Conservation (phyloP, 768 basidiomycete species). For the Naematelia aurantialba region DNA sequence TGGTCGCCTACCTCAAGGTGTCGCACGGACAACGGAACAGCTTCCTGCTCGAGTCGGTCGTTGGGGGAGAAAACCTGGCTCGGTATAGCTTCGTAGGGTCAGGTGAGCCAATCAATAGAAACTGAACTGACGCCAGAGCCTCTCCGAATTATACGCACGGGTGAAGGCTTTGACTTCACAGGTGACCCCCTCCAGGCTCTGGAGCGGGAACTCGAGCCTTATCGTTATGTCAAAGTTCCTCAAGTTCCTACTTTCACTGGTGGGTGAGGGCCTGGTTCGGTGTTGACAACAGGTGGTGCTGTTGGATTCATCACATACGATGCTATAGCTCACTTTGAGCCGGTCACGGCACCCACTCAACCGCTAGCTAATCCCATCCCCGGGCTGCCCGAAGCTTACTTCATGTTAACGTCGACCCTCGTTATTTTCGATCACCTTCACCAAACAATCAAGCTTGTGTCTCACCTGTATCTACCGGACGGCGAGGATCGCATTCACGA, state of each 20-base stretch:
- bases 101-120: constrained; percentile 58
- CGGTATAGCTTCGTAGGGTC: constrained; percentile 96
- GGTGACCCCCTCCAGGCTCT: constrained; percentile 85
- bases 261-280: constrained; percentile 24
- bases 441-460: constrained; percentile 91
- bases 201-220: constrained; percentile 77
- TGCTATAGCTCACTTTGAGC: constrained; percentile 93
- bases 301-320: constrained; percentile 98
- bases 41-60: constrained; percentile 89
- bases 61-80: constrained; percentile 82
- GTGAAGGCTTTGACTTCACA: constrained; percentile 71
- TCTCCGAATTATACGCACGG: constrained; percentile 83
- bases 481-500: constrained; percentile 62
- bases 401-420: constrained; percentile 94
- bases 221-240: constrained; percentile 86
- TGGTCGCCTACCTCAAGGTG: constrained; percentile 89
- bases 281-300: constrained; percentile 65
- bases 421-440: constrained; percentile 95
- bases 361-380: constrained; percentile 70
- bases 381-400: constrained; percentile 84
- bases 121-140: constrained; percentile 62
- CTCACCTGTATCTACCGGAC: constrained; percentile 85
- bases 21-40: constrained; percentile 89
- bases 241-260: constrained; percentile 86
- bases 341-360: constrained; percentile 59